Base-by-base conservation (phyloP, 2,329 filamentous ascomycete genomes). In the Graphiopsis chlorocephala region DNA sequence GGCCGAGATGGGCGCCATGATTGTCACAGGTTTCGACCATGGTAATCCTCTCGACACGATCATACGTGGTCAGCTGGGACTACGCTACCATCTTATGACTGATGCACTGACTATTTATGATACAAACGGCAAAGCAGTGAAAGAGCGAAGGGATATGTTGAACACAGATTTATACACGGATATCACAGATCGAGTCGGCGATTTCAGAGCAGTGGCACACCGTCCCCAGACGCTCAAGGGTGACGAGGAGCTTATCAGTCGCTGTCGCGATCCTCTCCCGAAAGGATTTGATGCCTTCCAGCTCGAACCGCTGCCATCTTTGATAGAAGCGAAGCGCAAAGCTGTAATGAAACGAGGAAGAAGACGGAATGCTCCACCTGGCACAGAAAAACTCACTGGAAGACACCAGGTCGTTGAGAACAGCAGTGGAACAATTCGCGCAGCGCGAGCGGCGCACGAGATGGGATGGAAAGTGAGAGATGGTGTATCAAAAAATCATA, bases 1-100 rank as follows among this genome's bases (percentile, higher is more conserved):
- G 23, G 95, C 92, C 33, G 95, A 99, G 76, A 96, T 97, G 88
- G 95, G 95, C 29, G 95, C 94, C 63, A 97, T 99, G 84, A 98
- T 99, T 66, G 93, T 99, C 67, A 97, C 96, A 35, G 95, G 95
- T 0, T 99, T 98, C 75, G 93, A 98, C 70, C 87, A 92, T 69
- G 96, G 96, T 20, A 99, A 99, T 72, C 95, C 95, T 5, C 81
- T 99, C 71, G 96, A 97, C 75, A 87, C 93, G 57, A 87, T 99
- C 66, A 88, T 99, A 64, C 89, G 95, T 69, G 93, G 92, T 17
- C 96, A 99, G 77, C 84, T 99, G 57, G 91, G 90, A 28, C 84
- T 99, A 23, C 88, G 88, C 17, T 97, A 96, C 75, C 92, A 97
- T 76, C 83, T 90, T 26, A 82, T 99, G 66, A 89, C 88, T 69